Evolutionary conservation across 2,329 filamentous ascomycete species (phyloP), one percentile per base, ranked within the genome.

Genomic region (Alternaria atra): DNA sequence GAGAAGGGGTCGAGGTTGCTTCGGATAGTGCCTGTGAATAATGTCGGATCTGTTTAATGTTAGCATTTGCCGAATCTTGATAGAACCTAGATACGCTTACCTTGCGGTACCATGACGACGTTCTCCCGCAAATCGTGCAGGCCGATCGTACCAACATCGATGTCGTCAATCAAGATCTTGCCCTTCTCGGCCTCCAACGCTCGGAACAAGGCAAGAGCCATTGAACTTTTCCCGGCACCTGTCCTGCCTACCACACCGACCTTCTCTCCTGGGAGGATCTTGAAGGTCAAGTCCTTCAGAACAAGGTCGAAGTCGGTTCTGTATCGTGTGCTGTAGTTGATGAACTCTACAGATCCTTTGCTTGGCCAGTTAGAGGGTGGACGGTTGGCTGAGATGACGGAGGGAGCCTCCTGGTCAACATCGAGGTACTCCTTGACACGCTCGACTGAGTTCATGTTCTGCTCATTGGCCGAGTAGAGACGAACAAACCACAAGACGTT

Each of bases 371-470:
- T 89, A 5, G 85, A 80, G 0, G 90, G 85, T 6, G 95, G 95
- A 29, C 92, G 87, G 66, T 88, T 91, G 60, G 94, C 89, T 55
- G 93, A 89, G 40, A 97, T 86, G 40, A 97, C 83, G 1, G 91
- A 85, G 0, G 86, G 84, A 1, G 95, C 94, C 80, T 99, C 95
- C 77, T 97, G 94, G 71, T 98, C 94, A 1, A 99, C 91, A 44
- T 98, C 93, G 35, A 98, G 86, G 75, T 98, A 99, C 77, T 99
- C 95, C 82, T 97, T 96, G 75, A 99, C 90, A 73, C 95, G 92
- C 81, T 99, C 95, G 50, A 98, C 94, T 3, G 94, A 94, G 80
- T 99, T 99, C 95, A 99, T 98, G 80, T 97, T 98, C 80, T 99
- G 95, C 81, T 99, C 95, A 73, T 98, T 97, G 75, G 92, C 89